Conservation (phyloP, 768 basidiomycete genomes). For the Lactifluus echinatus region DNA sequence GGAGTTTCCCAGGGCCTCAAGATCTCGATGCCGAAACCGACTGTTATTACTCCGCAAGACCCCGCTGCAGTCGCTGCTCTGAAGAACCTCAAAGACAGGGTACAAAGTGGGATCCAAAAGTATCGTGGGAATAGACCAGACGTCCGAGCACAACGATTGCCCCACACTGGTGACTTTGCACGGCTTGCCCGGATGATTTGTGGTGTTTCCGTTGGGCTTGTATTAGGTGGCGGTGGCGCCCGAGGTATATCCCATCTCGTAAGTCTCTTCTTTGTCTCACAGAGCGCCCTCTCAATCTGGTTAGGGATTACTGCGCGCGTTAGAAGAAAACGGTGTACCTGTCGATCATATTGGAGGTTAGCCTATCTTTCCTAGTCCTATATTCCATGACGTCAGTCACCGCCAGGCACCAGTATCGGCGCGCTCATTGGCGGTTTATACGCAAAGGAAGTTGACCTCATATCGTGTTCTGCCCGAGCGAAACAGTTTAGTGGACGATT, state of each 20-base stretch:
- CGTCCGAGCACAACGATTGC: slow-evolving; percentile 63
- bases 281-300: slow-evolving; percentile 8
- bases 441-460: slow-evolving; percentile 86
- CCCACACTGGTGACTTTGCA: slow-evolving; percentile 86
- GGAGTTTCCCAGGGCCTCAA: slow-evolving; percentile 51
- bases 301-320: slow-evolving; percentile 84
- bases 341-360: slow-evolving; percentile 86
- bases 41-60: slow-evolving; percentile 52
- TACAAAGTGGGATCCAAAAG: slow-evolving; percentile 81
- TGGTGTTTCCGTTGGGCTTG: slow-evolving; percentile 87
- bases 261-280: slow-evolving; percentile 28
- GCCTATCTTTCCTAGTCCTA: slow-evolving; percentile 5
- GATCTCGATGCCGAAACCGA: slow-evolving; percentile 51
- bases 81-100: slow-evolving; percentile 87
- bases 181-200: slow-evolving; percentile 85
- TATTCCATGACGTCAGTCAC: slow-evolving; percentile 4
- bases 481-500: slow-evolving; percentile 90
- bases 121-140: slow-evolving; percentile 63
- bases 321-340: slow-evolving; percentile 88
- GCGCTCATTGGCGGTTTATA: slow-evolving; percentile 91
- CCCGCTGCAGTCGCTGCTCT: slow-evolving; percentile 83
- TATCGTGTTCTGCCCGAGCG: slow-evolving; percentile 74
- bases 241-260: slow-evolving; percentile 74
- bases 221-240: slow-evolving; percentile 96
- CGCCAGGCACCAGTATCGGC: slow-evolving; percentile 77